phyloP scores from a whole-genome alignment of 2,329 filamentous ascomycete species.

The Macrophomina tecta region DNA sequence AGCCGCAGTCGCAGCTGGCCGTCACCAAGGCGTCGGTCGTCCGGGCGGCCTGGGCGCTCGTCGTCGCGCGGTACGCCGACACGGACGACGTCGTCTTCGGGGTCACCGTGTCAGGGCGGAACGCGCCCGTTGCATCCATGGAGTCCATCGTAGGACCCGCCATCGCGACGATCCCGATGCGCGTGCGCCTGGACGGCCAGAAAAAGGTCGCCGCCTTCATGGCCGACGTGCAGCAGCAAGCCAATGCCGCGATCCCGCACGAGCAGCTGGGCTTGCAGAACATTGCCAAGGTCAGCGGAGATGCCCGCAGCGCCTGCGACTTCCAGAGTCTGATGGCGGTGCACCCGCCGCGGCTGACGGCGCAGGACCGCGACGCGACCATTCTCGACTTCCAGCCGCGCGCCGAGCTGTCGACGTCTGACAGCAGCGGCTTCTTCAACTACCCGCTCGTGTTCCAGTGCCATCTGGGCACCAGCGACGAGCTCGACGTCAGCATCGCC shows the following conservation, averaged over 20 bases:
- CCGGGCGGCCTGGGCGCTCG: constrained; percentile 66
- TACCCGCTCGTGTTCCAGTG: constrained; percentile 10
- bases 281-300: constrained; percentile 48
- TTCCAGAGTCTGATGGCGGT: constrained; percentile 59
- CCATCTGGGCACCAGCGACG: background rate
- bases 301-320: constrained; percentile 60
- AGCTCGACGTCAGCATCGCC: background rate
- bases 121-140: constrained; percentile 43
- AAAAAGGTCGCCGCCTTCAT: background rate
- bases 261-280: constrained; percentile 39
- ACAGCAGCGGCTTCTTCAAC: constrained; percentile 3
- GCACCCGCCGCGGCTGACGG: constrained; percentile 39
- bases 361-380: background rate
- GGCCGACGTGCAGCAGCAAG: background rate
- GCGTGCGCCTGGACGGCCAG: background rate
- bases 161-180: background rate
- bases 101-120: constrained; percentile 66
- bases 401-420: background rate
- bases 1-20: background rate
- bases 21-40: background rate
- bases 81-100: constrained; percentile 63
- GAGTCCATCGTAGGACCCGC: background rate
- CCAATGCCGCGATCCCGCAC: constrained; percentile 29
- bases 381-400: background rate
- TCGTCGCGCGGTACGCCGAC: constrained; percentile 61